Evolutionary conservation across 1,139 yeast species (phyloP).

Genomic region (Suhomyces terraborum): DNA sequence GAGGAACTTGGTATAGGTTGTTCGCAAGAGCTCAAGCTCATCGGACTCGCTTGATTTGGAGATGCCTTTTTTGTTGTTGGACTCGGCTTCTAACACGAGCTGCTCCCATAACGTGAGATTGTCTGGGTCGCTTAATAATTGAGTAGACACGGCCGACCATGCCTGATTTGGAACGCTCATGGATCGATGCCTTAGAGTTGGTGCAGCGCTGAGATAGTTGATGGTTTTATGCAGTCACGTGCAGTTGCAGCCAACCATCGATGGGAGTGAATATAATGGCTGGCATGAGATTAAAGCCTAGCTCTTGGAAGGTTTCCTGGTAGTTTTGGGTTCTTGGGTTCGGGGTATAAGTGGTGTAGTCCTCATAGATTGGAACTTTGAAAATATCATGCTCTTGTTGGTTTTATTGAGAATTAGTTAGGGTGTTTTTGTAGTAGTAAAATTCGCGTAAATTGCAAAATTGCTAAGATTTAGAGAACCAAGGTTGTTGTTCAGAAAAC

Average conservation of each 20-base stretch:
- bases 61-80: slow-evolving; percentile 37
- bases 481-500: too few relatives aligned
- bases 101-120: slow-evolving; percentile 53
- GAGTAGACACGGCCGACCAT: slow-evolving; percentile 29
- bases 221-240: slow-evolving; percentile 3
- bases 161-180: slow-evolving; percentile 15
- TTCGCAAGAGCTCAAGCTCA: slow-evolving; percentile 45
- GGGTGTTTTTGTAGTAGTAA: too few relatives aligned
- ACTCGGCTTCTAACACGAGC: slow-evolving; percentile 39
- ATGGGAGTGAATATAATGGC: not conserved
- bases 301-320: too few relatives aligned
- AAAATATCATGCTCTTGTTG: too few relatives aligned
- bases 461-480: too few relatives aligned
- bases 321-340: too few relatives aligned
- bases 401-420: too few relatives aligned
- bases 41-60: slow-evolving; percentile 45
- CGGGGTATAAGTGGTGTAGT: too few relatives aligned
- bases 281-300: too few relatives aligned
- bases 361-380: too few relatives aligned
- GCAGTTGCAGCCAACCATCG: not conserved
- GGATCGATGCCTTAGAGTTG: not conserved
- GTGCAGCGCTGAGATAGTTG: not conserved
- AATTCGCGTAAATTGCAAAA: too few relatives aligned
- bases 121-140: slow-evolving; percentile 45
- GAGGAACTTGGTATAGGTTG: slow-evolving; percentile 59